Evolutionary conservation across 139 green algal species (phyloP), one percentile per base, ranked within the genome.

Genomic region (Volvox africanus): DNA sequence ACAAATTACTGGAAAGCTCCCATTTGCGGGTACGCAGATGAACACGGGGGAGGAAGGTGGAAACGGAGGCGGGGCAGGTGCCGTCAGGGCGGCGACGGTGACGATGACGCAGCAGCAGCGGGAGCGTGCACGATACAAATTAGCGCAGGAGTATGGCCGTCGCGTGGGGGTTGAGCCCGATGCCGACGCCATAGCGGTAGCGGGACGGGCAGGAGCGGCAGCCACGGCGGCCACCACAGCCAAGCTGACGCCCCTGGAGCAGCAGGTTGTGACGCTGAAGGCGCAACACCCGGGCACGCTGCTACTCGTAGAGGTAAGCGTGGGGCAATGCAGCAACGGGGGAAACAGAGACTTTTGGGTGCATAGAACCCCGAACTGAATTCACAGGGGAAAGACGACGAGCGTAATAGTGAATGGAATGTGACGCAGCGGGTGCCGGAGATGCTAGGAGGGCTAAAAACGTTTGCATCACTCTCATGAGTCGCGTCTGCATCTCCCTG

Each of bases 161-260:
- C 30, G 24, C 16, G 36, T 24, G 16, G 36, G 35, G 9, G 0
- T 87, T 2, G 81, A 87, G 30, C 81, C 67, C 44, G 44, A 55
- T 55, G 44, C 44, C 44, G 44, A 55, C 44, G 44, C 44, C 24
- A 44, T 28, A 0, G 36, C 67, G 0, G 32, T 36, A 1, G 32
- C 82, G 19, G 19, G 26, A 35, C 21, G 33, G 20, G 82, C 62
- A 0, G 82, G 44, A 0, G 65, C 61, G 0, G 61, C 30, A 32
- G 61, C 81, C 5, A n/a, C 61, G 20, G 30, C 26, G 67, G 67
- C 18, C 67, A 24, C 32, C 36, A 28, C 35, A 55, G 50, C 36
- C 30, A 97, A 98, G 85, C 94, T 95, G 32, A 98, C 97, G 0
- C 97, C 97, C 19, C 91, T 98, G 55, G 96, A 98, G 91, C 50